Conservation (phyloP, 129 eudicot species). For the Erigeron canadensis region DNA sequence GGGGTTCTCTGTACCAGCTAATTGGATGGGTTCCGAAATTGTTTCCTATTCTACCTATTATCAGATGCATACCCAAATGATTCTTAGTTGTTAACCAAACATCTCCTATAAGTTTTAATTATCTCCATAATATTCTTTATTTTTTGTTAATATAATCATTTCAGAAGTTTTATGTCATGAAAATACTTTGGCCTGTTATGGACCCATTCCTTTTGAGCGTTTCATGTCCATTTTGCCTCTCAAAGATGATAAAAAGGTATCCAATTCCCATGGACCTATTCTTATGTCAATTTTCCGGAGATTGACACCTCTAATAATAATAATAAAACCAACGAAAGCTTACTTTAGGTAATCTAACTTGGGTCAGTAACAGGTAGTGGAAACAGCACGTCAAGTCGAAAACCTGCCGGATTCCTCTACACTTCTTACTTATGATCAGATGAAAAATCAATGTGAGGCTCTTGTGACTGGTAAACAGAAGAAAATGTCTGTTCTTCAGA, state of each 20-base stretch:
- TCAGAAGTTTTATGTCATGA: no score
- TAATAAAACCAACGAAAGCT: not conserved
- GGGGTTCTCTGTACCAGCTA: no score
- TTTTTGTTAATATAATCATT: no score
- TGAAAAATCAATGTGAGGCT: conserved; percentile 80
- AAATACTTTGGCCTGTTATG: not conserved
- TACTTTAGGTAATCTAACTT: not conserved
- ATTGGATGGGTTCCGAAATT: no score
- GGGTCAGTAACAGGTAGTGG: conserved; percentile 50
- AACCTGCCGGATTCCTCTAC: conserved; percentile 47
- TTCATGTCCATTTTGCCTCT: not conserved
- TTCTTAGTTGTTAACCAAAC: no score
- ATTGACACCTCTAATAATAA: not conserved
- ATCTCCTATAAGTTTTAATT: no score
- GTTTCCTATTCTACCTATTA: no score
- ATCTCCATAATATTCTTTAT: no score
- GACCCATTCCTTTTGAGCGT: not conserved
- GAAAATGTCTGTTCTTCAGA: conserved; percentile 65
- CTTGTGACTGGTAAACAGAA: conserved; percentile 68
- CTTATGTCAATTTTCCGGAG: not conserved
- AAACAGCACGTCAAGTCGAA: conserved; percentile 64
- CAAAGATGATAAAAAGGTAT: not conserved
- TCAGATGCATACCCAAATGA: no score
- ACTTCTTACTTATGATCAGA: conserved; percentile 62
- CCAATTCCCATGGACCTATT: not conserved